phyloP scores from a whole-genome alignment of 2,329 filamentous ascomycete genomes.

The Microascus cirrosus region DNA sequence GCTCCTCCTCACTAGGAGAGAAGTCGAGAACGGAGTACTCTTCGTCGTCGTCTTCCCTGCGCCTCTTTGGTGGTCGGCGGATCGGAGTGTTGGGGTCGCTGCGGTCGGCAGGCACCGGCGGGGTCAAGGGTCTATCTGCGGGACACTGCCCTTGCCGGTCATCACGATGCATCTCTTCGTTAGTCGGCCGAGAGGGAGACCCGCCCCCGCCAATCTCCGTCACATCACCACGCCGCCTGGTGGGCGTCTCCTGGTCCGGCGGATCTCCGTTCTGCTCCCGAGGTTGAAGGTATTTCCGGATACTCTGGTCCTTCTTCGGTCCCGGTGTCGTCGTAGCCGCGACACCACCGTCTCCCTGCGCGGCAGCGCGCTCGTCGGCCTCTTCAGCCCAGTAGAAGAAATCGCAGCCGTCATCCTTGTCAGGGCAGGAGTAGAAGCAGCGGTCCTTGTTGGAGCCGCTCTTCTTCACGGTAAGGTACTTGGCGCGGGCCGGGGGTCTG shows the following conservation, averaged over 20 bases:
- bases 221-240: constrained; percentile 1
- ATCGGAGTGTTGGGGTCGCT: constrained; percentile 9
- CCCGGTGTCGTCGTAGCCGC: constrained; percentile 1
- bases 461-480: constrained; percentile 24
- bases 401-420: constrained; percentile 20
- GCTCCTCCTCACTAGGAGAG: constrained; percentile 25
- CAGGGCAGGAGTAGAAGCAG: constrained; percentile 28
- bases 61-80: constrained; percentile 14
- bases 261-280: neutral
- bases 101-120: neutral
- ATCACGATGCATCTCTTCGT: neutral
- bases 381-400: constrained; percentile 35
- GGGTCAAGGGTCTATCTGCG: neutral
- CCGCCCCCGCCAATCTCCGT: constrained; percentile 7
- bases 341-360: constrained; percentile 6
- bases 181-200: neutral
- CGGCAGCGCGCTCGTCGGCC: constrained; percentile 18
- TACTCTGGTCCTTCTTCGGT: neutral
- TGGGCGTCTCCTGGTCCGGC: constrained; percentile 3
- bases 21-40: constrained; percentile 20
- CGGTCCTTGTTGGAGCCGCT: constrained; percentile 25
- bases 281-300: neutral
- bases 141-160: constrained; percentile 6
- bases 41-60: constrained; percentile 17
- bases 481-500: constrained; percentile 24